phyloP scores from a whole-genome alignment of 345 rosid species.

The Lepidium didymum region DNA sequence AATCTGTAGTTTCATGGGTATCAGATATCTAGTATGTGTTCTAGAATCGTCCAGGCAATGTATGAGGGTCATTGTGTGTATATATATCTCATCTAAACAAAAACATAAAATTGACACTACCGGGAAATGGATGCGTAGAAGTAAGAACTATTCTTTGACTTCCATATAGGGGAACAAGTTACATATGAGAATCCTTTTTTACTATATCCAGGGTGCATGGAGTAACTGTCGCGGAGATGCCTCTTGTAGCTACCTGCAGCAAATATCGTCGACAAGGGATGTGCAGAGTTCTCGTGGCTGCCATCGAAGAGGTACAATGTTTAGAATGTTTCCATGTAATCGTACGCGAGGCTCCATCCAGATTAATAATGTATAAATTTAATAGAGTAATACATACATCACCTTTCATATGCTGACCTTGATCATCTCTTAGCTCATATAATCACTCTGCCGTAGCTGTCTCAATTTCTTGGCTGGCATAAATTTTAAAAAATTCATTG shows the following conservation, averaged over 20 bases:
- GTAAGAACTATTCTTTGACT: background rate
- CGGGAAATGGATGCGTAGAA: background rate
- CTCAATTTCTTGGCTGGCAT: background rate
- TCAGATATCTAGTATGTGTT: background rate
- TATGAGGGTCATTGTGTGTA: background rate
- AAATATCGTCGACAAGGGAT: slow-evolving; percentile 83
- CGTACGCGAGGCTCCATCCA: slow-evolving; percentile 9
- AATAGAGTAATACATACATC: background rate
- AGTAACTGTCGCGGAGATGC: slow-evolving; percentile 85
- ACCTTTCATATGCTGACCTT: background rate
- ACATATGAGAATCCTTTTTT: slow-evolving; percentile 1
- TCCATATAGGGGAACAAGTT: background rate
- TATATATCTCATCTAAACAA: background rate
- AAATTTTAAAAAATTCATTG: background rate
- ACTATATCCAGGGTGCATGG: slow-evolving; percentile 70
- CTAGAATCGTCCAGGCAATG: background rate
- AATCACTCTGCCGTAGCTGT: background rate
- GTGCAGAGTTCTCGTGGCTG: slow-evolving; percentile 72
- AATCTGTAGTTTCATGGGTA: background rate
- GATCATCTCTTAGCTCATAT: background rate
- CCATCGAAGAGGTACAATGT: slow-evolving; percentile 70
- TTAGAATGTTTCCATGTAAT: background rate
- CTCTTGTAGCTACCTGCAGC: slow-evolving; percentile 92
- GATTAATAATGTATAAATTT: background rate
- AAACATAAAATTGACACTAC: background rate